Base-by-base conservation (phyloP, 805 yeast genomes). In the Metschnikowia sp. region DNA sequence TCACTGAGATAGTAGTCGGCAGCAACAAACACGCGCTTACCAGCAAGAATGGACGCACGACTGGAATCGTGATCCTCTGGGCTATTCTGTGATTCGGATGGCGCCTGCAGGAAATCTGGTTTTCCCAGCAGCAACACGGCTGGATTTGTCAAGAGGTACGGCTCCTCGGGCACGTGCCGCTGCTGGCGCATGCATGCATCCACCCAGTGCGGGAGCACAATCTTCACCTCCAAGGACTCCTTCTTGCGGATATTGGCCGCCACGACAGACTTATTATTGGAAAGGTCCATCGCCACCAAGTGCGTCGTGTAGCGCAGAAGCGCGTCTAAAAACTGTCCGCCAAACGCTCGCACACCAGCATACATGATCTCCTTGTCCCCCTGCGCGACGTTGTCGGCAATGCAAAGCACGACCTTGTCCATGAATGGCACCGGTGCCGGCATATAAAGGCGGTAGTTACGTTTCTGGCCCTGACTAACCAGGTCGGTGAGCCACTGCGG, bases 161-260 rank as follows among this genome's bases (percentile, higher is more conserved):
- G 76, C 0, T 60, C 49, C 44, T 81, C 91, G 44, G 77, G 78
- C 10, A 85, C 62, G 42, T 66, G 73, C 39, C 71, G 62, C 28
- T 81, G 72, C 34, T 74, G 60, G 45, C 76, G 79, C 51, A 87
- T 69, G 59, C 91, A 84, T 49, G 79, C 86, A 43, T 83, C 83
- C 11, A 91, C 65, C 97, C 96, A 92, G 18, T 81, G 79, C 0
- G 96, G 95, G 3, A 77, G 70, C 3, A 91, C 94, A 12, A 83
- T 75, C 41, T 77, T 73, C 32, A 86, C 82, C 32, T 70, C 62
- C 33, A 70, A 63, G 22, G 65, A 64, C 19, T 45, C 50, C n/a
- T 47, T 51, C 12, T 50, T 55, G 33, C 50, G 44, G 30, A 68
- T 58, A 40, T 76, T 66, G 3, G 73, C 69, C 0, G 87, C 88